Base-by-base conservation (phyloP, 2,329 filamentous ascomycete species). In the Coccinonectria pachysandricola region DNA sequence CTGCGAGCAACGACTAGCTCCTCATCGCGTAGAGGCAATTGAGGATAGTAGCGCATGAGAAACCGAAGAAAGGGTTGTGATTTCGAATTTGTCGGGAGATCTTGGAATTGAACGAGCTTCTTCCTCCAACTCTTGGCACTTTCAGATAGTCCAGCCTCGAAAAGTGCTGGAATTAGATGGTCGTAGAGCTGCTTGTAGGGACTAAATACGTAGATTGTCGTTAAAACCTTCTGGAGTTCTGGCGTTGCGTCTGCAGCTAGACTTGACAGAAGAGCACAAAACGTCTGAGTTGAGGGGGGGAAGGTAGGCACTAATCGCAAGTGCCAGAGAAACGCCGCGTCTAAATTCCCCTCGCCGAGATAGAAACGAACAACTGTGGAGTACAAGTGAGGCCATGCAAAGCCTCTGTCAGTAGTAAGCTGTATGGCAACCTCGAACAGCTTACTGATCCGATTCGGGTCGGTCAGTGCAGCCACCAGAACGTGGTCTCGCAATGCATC, bases 341-440 rank as follows among this genome's bases (percentile, higher is more conserved):
- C 45, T 26, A 55, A 57, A 21, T 59, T 48, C 15, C 45, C 49
- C 14, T 52, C 53, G 1, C 44, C 47, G 5, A 73, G 48, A 23
- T 62, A 60, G 35, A 53, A 50, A 12, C 56, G 48, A 11, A 74
- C 40, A 8, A 63, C 39, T n/a, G 52, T 62, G n/a, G 48, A 45
- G 36, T 73, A 71, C 3, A 71, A 43, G 8, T 56, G 43, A 2
- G 68, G 68, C 68, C 67, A 73, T 20, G 45, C 46, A 8, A 57
- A 56, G 15, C 45, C 37, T 25, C 60, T 49, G 3, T 50, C 33
- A 3, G 49, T 42, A 15, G 48, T 43, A 29, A 72, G 57, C 46
- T 40, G 24, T 18, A 43, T 31, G 4, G 45, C 50, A 14, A 43
- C 35, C n/a, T 31, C 23, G 26, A 52, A 40, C 19, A 55, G 30